Percentiles rank a stretch among this genome's conserved stretches.
phyloP scores from a whole-genome alignment of 169 alveolate species.

The Fabrea salina region DNA sequence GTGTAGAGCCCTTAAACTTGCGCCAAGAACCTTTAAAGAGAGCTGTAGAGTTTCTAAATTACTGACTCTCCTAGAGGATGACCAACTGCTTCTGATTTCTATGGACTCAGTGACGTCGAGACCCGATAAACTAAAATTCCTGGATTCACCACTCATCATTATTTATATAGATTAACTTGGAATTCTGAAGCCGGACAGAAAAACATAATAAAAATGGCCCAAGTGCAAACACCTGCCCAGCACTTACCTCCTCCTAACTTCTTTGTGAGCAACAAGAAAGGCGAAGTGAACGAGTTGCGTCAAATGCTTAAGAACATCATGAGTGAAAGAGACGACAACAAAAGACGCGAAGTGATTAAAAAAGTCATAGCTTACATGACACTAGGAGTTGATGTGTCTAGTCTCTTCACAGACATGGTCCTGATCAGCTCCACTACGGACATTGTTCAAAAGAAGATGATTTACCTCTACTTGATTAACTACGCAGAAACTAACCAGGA shows the following conservation, averaged over 20 bases:
- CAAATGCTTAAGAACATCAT: conserved; percentile 72
- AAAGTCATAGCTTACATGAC: conserved; percentile 87
- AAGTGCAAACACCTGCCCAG: too few relatives aligned
- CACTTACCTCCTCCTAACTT: conserved; percentile 59
- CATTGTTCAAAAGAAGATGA: conserved; percentile 98
- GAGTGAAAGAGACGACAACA: conserved; percentile 79
- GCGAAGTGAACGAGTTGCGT: conserved; percentile 91
- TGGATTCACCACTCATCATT: too few relatives aligned
- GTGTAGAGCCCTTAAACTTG: too few relatives aligned
- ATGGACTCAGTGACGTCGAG: too few relatives aligned
- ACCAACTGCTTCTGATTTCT: too few relatives aligned
- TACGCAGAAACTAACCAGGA: conserved; percentile 95
- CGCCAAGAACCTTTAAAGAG: too few relatives aligned
- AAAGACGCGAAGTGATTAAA: conserved; percentile 89
- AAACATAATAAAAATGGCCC: too few relatives aligned
- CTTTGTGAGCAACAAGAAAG: conserved; percentile 86
- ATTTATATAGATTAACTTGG: too few relatives aligned
- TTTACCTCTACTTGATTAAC: conserved; percentile 93
- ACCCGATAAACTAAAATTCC: too few relatives aligned
- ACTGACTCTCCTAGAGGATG: too few relatives aligned
- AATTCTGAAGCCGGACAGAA: too few relatives aligned
- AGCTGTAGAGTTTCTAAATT: too few relatives aligned
- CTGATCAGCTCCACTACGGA: conserved; percentile 96
- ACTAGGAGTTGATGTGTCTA: conserved; percentile 96
- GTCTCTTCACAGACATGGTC: conserved; percentile 95